Conservation (phyloP, 345 rosid species). For the Isatis tinctoria region DNA sequence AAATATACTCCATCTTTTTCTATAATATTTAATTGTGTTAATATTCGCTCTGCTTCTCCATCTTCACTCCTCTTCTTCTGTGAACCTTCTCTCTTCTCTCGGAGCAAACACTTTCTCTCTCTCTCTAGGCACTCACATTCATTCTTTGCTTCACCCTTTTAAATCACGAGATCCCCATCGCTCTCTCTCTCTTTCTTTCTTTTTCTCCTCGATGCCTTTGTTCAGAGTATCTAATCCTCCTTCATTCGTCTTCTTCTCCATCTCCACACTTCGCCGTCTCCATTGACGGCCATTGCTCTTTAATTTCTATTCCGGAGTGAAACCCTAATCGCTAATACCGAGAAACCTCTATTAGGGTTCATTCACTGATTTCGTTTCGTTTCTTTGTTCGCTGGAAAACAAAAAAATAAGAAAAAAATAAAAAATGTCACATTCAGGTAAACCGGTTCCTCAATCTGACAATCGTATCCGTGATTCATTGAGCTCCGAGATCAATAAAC, state of each 20-base stretch:
- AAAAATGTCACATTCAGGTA: slow-evolving; percentile 59
- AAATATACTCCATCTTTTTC: not conserved
- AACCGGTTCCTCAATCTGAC: slow-evolving; percentile 40
- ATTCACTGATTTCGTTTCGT: not conserved
- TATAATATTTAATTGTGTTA: not conserved
- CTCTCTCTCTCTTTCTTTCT: slow-evolving; percentile 17
- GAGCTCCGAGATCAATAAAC: slow-evolving; percentile 67
- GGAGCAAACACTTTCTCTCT: slow-evolving; percentile 16
- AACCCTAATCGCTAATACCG: slow-evolving; percentile 5
- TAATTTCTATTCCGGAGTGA: not conserved
- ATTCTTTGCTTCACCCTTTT: slow-evolving; percentile 63
- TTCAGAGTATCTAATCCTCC: slow-evolving; percentile 18
- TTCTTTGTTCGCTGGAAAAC: not conserved
- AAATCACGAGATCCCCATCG: slow-evolving; percentile 76
- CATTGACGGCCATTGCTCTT: slow-evolving; percentile 40
- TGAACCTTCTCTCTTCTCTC: slow-evolving; percentile 31
- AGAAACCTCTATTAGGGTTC: not conserved
- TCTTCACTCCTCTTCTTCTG: slow-evolving; percentile 35
- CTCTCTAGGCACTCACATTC: slow-evolving; percentile 48
- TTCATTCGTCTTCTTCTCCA: slow-evolving; percentile 11
- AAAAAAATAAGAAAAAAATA: not conserved
- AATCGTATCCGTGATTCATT: slow-evolving; percentile 55
- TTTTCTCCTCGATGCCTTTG: not conserved
- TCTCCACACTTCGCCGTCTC: slow-evolving; percentile 27
- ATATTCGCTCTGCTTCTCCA: slow-evolving; percentile 23